These are phyloP conservation scores for Wickerhamomyces ciferrii DNA, from an alignment of 805 yeast genomes.

Conservation along the genomic window DNA sequence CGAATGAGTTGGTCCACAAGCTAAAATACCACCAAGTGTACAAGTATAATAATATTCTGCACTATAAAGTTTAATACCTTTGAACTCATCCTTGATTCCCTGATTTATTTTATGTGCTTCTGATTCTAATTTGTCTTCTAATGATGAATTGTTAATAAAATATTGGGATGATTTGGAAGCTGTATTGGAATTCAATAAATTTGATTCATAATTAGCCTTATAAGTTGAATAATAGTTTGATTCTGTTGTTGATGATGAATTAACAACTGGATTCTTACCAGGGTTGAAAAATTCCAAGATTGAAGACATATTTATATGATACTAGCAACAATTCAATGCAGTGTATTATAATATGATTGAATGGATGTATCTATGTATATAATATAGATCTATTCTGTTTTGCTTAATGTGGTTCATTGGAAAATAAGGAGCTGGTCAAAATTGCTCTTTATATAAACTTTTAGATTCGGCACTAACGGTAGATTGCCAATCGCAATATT, in stretches of 20 bases:
- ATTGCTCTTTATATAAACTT: too few species aligned
- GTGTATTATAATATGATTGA: too few species aligned
- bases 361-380: too few species aligned
- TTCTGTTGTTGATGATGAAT: background rate
- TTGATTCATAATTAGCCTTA: background rate
- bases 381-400: too few species aligned
- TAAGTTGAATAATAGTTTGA: background rate
- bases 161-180: background rate
- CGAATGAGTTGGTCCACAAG: slow-evolving; percentile 97
- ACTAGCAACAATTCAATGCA: too few species aligned
- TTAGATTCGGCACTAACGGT: too few species aligned
- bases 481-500: too few species aligned
- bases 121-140: slow-evolving; percentile 1
- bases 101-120: background rate
- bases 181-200: background rate
- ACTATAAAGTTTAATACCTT: slow-evolving; percentile 28
- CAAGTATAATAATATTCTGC: slow-evolving; percentile 50
- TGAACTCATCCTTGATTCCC: slow-evolving; percentile 10
- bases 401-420: too few species aligned
- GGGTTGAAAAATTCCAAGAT: background rate
- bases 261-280: background rate
- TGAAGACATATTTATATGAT: too few species aligned
- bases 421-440: too few species aligned
- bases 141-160: background rate
- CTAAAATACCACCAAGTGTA: slow-evolving; percentile 59